Percentiles rank a stretch among this genome's conserved stretches.
Conservation (phyloP, 164 flowering plant species). For the Taxillus chinensis region DNA sequence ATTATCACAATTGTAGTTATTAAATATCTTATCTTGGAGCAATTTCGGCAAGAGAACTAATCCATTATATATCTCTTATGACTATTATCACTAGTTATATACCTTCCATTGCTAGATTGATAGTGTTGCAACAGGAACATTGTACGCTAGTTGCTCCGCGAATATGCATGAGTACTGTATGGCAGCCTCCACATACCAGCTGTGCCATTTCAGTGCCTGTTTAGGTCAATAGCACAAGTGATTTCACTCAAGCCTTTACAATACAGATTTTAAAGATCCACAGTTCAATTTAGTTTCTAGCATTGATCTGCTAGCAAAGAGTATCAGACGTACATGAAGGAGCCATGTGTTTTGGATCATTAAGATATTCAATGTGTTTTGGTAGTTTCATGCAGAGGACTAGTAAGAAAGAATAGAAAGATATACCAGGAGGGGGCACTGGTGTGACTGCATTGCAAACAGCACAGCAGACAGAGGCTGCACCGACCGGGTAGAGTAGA, state of each 20-base stretch:
- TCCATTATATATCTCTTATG: not conserved
- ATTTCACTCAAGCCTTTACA: not conserved
- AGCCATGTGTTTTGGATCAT: no score
- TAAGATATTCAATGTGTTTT: no score
- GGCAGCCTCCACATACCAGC: constrained; percentile 87
- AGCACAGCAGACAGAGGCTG: constrained; percentile 86
- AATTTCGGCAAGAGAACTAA: no score
- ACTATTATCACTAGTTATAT: constrained; percentile 1
- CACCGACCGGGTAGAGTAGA: constrained; percentile 78
- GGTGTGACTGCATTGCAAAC: constrained; percentile 90
- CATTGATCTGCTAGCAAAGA: no score
- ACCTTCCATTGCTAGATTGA: constrained; percentile 88
- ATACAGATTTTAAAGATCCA: not conserved
- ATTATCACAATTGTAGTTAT: no score
- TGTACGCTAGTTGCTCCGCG: constrained; percentile 92
- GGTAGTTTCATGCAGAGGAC: no score
- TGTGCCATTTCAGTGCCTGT: constrained; percentile 95
- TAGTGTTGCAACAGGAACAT: constrained; percentile 89
- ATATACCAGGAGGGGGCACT: constrained; percentile 82
- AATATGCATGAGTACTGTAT: constrained; percentile 79
- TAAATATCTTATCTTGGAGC: no score
- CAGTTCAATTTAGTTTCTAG: not conserved
- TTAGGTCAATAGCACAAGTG: constrained; percentile 1
- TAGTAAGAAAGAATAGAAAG: not conserved
- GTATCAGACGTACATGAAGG: not conserved